Percentiles rank a stretch among this genome's conserved stretches.
Conservation (phyloP, 768 basidiomycete species). For the Boletellus ananiceps region DNA sequence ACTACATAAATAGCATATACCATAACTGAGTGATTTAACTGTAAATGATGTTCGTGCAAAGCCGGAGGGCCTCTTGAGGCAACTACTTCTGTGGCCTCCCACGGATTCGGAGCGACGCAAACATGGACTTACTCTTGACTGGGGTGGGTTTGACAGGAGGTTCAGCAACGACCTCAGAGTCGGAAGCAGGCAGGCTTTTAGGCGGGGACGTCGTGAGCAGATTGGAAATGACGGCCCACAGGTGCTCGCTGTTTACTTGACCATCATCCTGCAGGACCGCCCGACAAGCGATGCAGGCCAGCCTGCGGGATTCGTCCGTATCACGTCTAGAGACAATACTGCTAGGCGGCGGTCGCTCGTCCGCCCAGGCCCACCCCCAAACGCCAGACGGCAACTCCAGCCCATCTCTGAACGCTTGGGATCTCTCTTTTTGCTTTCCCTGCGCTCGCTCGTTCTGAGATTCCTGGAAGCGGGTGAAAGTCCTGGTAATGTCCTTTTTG, state of each 20-base stretch:
- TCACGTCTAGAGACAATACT: constrained; percentile 90
- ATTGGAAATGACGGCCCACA: constrained; percentile 66
- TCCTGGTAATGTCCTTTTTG: constrained; percentile 54
- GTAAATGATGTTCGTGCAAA: background rate
- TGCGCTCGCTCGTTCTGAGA: constrained; percentile 13
- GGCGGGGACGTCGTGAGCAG: constrained; percentile 56
- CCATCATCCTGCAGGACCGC: constrained; percentile 54
- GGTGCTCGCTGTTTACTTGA: constrained; percentile 58
- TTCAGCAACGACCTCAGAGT: constrained; percentile 7
- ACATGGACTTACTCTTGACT: constrained; percentile 22
- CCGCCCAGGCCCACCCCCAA: constrained; percentile 84
- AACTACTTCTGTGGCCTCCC: constrained; percentile 8
- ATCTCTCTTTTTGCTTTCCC: constrained; percentile 19
- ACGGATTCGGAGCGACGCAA: constrained; percentile 20
- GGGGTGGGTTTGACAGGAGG: background rate
- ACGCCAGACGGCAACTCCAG: constrained; percentile 45
- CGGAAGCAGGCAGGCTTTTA: constrained; percentile 31
- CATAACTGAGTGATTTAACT: background rate
- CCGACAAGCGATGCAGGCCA: constrained; percentile 73
- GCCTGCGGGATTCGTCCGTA: constrained; percentile 68
- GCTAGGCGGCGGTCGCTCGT: constrained; percentile 84
- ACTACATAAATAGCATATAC: background rate
- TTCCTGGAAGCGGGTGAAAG: constrained; percentile 43
- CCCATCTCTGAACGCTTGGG: constrained; percentile 25
- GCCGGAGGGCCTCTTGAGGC: background rate